Evolutionary conservation across 1,284 basidiomycete genomes (phyloP).

Genomic region (Moesziomyces sp.): DNA sequence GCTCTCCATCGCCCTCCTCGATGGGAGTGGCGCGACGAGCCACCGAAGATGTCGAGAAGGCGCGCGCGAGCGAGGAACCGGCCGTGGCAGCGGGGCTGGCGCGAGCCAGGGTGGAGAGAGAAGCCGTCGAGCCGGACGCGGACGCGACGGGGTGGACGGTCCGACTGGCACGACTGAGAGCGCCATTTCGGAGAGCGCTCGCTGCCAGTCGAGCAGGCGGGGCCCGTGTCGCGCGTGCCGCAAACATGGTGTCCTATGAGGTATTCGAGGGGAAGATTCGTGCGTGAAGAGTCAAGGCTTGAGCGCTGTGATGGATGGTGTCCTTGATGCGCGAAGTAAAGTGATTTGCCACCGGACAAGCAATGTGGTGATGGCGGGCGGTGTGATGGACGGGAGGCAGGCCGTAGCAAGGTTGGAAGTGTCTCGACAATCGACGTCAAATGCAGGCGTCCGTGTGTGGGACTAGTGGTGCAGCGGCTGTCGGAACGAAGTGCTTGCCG

Average conservation of each 20-base stretch:
- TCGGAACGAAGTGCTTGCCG: too few relatives aligned
- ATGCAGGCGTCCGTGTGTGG: too few relatives aligned
- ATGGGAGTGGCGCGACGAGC: constrained; percentile 42
- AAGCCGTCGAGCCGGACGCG: constrained; percentile 17
- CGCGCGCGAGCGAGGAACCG: constrained; percentile 21
- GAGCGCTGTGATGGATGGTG: background rate
- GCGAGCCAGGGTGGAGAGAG: constrained; percentile 24
- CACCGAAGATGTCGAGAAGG: constrained; percentile 34
- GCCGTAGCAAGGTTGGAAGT: too few relatives aligned
- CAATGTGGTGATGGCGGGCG: too few relatives aligned
- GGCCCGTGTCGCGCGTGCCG: constrained; percentile 32
- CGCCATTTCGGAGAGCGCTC: constrained; percentile 19
- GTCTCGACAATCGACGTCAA: too few relatives aligned
- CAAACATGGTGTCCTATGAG: constrained; percentile 25
- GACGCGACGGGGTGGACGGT: constrained; percentile 25
- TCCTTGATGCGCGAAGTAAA: background rate
- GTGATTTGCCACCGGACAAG: background rate
- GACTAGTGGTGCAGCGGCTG: too few relatives aligned
- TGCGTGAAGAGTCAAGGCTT: background rate
- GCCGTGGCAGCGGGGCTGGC: constrained; percentile 18
- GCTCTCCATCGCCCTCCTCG: constrained; percentile 57
- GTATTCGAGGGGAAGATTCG: background rate
- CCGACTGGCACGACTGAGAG: constrained; percentile 15
- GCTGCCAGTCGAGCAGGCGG: constrained; percentile 36
- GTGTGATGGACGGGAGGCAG: too few relatives aligned